phyloP scores from a whole-genome alignment of 2,329 filamentous ascomycete species.

The Helotiales sp. region DNA sequence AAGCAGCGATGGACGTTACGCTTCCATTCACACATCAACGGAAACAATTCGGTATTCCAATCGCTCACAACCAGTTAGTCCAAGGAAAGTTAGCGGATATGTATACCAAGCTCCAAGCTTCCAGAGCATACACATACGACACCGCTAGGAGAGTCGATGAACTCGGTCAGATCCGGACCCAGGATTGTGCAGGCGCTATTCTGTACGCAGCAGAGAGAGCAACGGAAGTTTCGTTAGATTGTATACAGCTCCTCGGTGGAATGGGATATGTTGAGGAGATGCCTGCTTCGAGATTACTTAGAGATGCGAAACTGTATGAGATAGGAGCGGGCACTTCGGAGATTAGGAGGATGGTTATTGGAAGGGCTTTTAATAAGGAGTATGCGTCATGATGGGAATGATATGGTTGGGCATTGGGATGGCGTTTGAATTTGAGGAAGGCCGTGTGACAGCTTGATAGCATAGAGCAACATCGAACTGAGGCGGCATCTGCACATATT shows the following conservation, averaged over 20 bases:
- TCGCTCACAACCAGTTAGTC: slow-evolving; percentile 89
- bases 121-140: slow-evolving; percentile 81
- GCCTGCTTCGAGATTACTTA: slow-evolving; percentile 78
- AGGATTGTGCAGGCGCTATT: slow-evolving; percentile 94
- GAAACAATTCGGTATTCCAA: slow-evolving; percentile 83
- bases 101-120: slow-evolving; percentile 90
- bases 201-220: slow-evolving; percentile 90
- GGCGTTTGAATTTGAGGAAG: too few species aligned
- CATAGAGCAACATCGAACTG: too few species aligned
- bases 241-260: slow-evolving; percentile 88
- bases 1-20: slow-evolving; percentile 80
- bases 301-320: slow-evolving; percentile 83
- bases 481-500: too few species aligned
- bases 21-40: slow-evolving; percentile 88
- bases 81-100: slow-evolving; percentile 95
- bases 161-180: slow-evolving; percentile 69
- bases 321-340: slow-evolving; percentile 97
- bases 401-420: neutral
- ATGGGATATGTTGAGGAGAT: slow-evolving; percentile 98
- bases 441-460: too few species aligned
- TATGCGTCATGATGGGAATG: slow-evolving; percentile 20
- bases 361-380: slow-evolving; percentile 42
- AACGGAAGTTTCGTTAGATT: slow-evolving; percentile 82
- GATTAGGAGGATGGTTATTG: slow-evolving; percentile 91
- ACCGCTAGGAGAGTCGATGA: slow-evolving; percentile 82